phyloP scores from a whole-genome alignment of 768 basidiomycete species.

The Auricularia sp. region DNA sequence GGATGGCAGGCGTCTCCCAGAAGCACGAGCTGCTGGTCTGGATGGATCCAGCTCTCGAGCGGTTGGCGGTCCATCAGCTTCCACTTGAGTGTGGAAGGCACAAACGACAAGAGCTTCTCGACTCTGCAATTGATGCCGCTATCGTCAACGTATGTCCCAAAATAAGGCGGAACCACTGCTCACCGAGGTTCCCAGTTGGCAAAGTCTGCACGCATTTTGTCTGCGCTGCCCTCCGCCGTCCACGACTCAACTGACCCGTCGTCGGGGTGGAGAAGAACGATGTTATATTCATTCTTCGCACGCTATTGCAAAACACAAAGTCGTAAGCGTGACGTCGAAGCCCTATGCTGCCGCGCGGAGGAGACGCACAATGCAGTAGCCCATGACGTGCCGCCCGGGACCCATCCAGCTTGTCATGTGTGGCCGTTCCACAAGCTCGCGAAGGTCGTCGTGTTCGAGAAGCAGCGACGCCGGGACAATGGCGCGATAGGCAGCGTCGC shows the following conservation, averaged over 20 bases:
- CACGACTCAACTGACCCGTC: conserved; percentile 34
- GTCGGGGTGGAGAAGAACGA: conserved; percentile 36
- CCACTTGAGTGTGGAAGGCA: conserved; percentile 38
- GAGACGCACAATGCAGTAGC: conserved; percentile 4
- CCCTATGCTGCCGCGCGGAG: conserved; percentile 6
- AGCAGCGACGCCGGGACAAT: conserved; percentile 37
- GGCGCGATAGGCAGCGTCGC: conserved; percentile 55
- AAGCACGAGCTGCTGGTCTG: conserved; percentile 31
- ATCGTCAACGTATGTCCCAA: background rate
- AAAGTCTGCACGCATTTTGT: conserved; percentile 40
- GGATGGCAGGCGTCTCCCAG: conserved; percentile 51
- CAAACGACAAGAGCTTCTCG: conserved; percentile 35
- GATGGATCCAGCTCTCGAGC: conserved; percentile 40
- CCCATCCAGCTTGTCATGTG: conserved; percentile 47
- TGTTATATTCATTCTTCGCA: conserved; percentile 26
- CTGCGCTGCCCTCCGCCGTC: conserved; percentile 31
- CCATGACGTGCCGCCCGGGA: conserved; percentile 8
- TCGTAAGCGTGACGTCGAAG: conserved; percentile 10
- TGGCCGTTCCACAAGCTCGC: conserved; percentile 36
- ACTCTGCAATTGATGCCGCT: conserved; percentile 14
- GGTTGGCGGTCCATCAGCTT: conserved; percentile 40
- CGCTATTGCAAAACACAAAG: conserved; percentile 8
- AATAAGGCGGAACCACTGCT: background rate
- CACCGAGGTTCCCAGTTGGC: conserved; percentile 38
- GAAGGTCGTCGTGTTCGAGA: conserved; percentile 42